Conservation (phyloP, 1,284 basidiomycete genomes). For the Ganoderma sinense region DNA sequence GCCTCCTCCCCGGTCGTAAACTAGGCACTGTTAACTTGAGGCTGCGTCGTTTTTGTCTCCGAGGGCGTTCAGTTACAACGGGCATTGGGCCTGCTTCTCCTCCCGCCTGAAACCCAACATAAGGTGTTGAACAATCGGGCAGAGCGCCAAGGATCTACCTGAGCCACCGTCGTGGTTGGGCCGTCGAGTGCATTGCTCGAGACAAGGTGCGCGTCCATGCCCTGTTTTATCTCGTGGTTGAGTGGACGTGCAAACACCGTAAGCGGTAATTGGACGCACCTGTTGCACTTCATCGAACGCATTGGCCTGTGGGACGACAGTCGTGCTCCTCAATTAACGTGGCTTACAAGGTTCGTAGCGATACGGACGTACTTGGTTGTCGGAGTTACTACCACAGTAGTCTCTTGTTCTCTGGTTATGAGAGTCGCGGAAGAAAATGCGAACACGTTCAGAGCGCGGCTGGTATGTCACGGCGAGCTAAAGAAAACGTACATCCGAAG, state of each 20-base stretch:
- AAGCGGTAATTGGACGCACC: background rate
- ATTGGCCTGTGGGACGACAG: background rate
- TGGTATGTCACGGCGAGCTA: background rate
- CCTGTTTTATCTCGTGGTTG: background rate
- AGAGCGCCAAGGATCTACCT: slow-evolving; percentile 4
- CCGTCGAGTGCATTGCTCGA: slow-evolving; percentile 10
- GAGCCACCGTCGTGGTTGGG: background rate
- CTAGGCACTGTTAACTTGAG: slow-evolving; percentile 8
- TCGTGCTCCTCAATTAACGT: background rate
- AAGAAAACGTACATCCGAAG: background rate
- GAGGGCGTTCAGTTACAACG: background rate
- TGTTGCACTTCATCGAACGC: slow-evolving; percentile 15
- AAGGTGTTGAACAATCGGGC: background rate
- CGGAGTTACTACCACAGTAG: background rate
- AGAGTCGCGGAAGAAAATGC: background rate
- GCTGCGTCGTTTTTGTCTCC: slow-evolving; percentile 6
- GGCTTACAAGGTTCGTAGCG: background rate
- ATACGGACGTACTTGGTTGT: background rate
- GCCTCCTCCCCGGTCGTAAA: slow-evolving; percentile 9
- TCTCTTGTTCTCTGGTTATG: background rate
- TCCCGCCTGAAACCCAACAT: background rate
- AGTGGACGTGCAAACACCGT: no score
- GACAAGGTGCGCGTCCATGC: slow-evolving; percentile 17
- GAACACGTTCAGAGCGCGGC: background rate
- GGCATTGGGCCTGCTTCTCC: background rate